Evolutionary conservation across 1,284 basidiomycete species (phyloP), one percentile per base, ranked within the genome.

Genomic region (Ceratobasidium sp.): DNA sequence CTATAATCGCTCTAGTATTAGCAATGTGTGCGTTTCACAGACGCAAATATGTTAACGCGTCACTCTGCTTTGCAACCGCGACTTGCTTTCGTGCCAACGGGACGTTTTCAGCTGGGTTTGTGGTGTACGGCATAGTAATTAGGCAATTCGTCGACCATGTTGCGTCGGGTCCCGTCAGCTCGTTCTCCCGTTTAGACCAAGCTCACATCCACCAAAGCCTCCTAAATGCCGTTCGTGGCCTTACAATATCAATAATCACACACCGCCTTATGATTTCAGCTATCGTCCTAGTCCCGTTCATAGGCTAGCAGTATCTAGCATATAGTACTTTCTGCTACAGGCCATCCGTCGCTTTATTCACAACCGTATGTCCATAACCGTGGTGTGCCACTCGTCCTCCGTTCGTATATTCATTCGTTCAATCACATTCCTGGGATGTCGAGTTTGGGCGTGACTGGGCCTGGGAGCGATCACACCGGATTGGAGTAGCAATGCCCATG

Each of bases 391-490:
- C 78, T 0, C 55, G 78, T 2, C 76, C 90, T 0, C 94, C 95
- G 0, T 86, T 88, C 16, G 88, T 94, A 55, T 98, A 98, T 80
- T 83, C 86, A n/a, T 89, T 93, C 77, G 92, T 94, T 0, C 97
- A 98, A 80, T 81, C 82, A 0, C 84, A 87, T 57, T 98, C 98
- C 81, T 99, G 97, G 96, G 86, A 94, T 80, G 85, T 88, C 74
- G 96, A 96, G 5, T 88, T 95, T 74, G 82, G 98, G 73, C 87
- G 85, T 0, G 98, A 99, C 82, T 99, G 95, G 95, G 89, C 90
- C 0, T 72, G 84, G 4, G 82, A 87, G 32, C 96, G 98, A 80
- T 75, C 94, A 1, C 97, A 97, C 38, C 98, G 98, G 81, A 93
- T 98, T 80, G 73, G 92, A 63, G 84, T 98, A 49, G 90, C 93